Evolutionary conservation across 83 land plant genomes (phyloP), one percentile per base, ranked within the genome.

Genomic region (Diphasiastrum complanatum): DNA sequence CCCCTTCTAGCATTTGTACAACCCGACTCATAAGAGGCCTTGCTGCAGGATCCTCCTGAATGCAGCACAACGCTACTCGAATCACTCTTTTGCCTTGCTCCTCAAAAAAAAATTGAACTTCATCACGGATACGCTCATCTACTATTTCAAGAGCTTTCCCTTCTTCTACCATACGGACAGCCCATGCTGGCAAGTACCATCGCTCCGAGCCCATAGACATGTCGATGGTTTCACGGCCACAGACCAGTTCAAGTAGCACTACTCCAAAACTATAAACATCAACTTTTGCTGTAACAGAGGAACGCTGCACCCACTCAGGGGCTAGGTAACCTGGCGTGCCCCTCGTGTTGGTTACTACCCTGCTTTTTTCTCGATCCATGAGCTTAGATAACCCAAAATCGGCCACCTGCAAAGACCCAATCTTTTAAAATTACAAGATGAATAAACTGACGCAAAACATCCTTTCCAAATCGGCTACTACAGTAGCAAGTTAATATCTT

Each of bases 21-120:
- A 75, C 74, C 18, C 38, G 57, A 34, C 58, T 64, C 74, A 75
- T 75, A 10, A 59, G 56, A 37, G 78, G 78, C 8, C 78, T 45
- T 8, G 35, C 26, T n/a, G 54, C 4, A 40, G 77, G 54, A 25
- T 74, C 77, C 23, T 74, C 73, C 24, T 67, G 73, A 37, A 68
- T 68, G 47, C 77, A 74, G 73, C 73, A 74, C 40, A 73, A 52
- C 33, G 56, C 76, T 11, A 66, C 56, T 47, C 25, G 55, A 8
- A 73, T 45, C 48, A 45, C 51, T 51, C 76, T 66, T 20, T 73
- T 70, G 35, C 66, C 33, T 46, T 66, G 64, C 20, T 24, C 51
- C n/a, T 41, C 45, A 41, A 41, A 41, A 41, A 41, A 41, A 1
- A 41, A 41, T 18, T 41, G n/a, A 41, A 41, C 45, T 41, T 41